Percentiles rank a stretch among this genome's conserved stretches.
Conservation (phyloP, 768 basidiomycete genomes). For the Trametes meyenii region DNA sequence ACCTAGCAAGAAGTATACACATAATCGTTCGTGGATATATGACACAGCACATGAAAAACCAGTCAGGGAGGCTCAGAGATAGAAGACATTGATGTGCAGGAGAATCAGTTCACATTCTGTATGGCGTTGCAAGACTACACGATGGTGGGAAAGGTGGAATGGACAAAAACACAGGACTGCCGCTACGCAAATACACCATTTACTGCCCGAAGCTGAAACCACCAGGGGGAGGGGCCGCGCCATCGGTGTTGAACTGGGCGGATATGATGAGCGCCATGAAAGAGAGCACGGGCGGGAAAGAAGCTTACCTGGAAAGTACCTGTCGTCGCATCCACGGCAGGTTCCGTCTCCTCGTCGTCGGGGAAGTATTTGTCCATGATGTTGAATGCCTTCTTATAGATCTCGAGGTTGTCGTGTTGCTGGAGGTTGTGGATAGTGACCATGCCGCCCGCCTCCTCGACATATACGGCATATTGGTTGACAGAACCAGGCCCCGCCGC, state of each 20-base stretch:
- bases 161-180: constrained; percentile 14
- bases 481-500: constrained; percentile 77
- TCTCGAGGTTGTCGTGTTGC: constrained; percentile 98
- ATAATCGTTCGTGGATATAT: constrained; percentile 20
- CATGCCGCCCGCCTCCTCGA: constrained; percentile 99
- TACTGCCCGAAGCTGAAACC: constrained; percentile 92
- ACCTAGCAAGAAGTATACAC: constrained; percentile 16
- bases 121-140: constrained; percentile 25
- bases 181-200: constrained; percentile 34
- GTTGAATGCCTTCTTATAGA: constrained; percentile 99
- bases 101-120: constrained; percentile 23
- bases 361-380: constrained; percentile 99
- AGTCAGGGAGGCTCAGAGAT: constrained; percentile 3
- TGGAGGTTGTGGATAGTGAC: constrained; percentile 98
- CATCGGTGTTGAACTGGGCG: constrained; percentile 77
- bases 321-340: constrained; percentile 66
- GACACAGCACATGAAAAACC: constrained; percentile 7
- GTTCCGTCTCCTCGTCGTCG: constrained; percentile 92
- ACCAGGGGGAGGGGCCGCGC: constrained; percentile 89
- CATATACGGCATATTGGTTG: constrained; percentile 92
- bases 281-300: background rate
- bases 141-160: constrained; percentile 17
- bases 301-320: constrained; percentile 73
- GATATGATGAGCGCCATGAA: background rate
- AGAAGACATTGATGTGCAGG: constrained; percentile 4